A percentile compares a stretch with the other conserved stretches of the same genome.
Evolutionary conservation across 306 rosid genomes (phyloP).

Genomic region (Quercus parvula): DNA sequence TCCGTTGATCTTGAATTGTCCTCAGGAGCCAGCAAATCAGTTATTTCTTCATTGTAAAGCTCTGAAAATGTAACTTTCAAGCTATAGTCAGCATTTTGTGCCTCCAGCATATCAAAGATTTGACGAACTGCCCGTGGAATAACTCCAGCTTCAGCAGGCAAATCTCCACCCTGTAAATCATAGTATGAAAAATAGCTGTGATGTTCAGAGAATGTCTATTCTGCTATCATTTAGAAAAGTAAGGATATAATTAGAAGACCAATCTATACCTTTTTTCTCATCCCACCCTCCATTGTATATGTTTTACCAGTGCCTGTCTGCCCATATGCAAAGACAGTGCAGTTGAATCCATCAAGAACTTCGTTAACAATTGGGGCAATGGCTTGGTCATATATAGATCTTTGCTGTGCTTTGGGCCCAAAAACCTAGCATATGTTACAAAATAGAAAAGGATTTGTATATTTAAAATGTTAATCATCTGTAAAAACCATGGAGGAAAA

Average conservation of each 20-base stretch:
- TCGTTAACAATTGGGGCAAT: conserved; percentile 86
- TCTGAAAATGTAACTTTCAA: conserved; percentile 91
- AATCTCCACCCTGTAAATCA: conserved; percentile 64
- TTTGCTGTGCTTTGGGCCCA: conserved; percentile 91
- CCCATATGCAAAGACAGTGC: conserved; percentile 96
- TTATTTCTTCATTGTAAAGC: conserved; percentile 89
- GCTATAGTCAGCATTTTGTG: conserved; percentile 84
- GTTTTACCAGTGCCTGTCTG: conserved; percentile 99
- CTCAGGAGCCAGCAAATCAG: conserved; percentile 80
- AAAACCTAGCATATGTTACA: conserved; percentile 54
- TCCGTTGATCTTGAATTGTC: conserved; percentile 59
- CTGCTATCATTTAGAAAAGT: background rate
- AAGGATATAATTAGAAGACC: background rate
- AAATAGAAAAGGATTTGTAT: background rate
- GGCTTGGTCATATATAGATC: conserved; percentile 91
- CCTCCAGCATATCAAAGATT: conserved; percentile 83
- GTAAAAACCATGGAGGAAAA: background rate
- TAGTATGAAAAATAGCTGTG: background rate
- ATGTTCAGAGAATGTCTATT: background rate
- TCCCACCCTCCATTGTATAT: conserved; percentile 98
- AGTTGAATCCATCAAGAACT: conserved; percentile 94
- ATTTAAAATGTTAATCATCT: background rate
- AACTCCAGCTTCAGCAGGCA: conserved; percentile 90
- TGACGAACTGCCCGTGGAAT: conserved; percentile 96
- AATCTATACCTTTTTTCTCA: conserved; percentile 71